Base-by-base conservation (phyloP, 2,329 filamentous ascomycete species). In the Talaromyces verruculosus region DNA sequence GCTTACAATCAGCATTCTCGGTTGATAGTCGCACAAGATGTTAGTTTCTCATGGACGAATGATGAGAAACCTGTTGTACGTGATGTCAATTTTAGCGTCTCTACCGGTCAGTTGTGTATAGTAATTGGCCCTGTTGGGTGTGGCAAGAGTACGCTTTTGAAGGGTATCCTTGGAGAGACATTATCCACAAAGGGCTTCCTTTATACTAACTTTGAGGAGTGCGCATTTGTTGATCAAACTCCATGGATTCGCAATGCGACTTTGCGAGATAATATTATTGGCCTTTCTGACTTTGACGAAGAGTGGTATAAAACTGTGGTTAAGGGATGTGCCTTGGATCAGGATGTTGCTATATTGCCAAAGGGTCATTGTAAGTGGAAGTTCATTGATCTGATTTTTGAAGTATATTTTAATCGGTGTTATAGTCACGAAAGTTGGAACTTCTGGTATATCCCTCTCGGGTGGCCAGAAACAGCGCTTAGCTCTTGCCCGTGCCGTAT, bases 381-480 rank as follows among this genome's bases (percentile, higher is more conserved):
- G 35, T 89, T 89, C 72, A 89, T 30, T 91, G 2, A 3, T 37
- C 1, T 67, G 88, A 91, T 76, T 87, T 91, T 86, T 85, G 25
- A 89, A 92, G 69, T 11, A 3, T 2, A 72, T 86, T 84, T 77
- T 79, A 43, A 71, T 71, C 0, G 89, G 89, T 85, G 67, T 45
- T 74, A 80, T n/a, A 75, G 75, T 0, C 80, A 89, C 93, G 0
- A 73, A 84, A 1, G 84, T 97, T 7, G 92, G 91, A 0, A 77
- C 83, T 0, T 87, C 87, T n/a, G 91, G 90, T 0, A 85, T 85
- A 39, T 84, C 86, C 2, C 80, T 97, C 45, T 96, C 92, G 68
- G 93, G 93, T 10, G 94, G 94, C 0, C 92, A 98, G 77, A 89
- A 84, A 66, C 93, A 97, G 76, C 84, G 92, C 61, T 81, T 97